Conservation (phyloP, 225 moss, liverwort and hornwort genomes). For the Anthoceros angustus region DNA sequence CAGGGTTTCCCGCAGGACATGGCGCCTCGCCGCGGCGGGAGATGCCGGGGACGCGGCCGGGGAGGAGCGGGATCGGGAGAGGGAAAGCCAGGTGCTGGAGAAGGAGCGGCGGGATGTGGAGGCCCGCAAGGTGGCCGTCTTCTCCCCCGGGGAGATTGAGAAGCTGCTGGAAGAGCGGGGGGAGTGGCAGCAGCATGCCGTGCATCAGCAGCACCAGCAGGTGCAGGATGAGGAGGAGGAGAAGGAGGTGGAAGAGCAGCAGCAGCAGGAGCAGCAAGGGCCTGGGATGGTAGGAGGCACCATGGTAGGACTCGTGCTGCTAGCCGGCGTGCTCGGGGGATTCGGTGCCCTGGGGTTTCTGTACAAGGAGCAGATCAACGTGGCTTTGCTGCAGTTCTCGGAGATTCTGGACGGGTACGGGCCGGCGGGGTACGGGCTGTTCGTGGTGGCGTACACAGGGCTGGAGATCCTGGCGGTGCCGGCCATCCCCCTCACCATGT, state of each 20-base stretch:
- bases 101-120: too few relatives aligned
- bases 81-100: too few relatives aligned
- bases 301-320: constrained; percentile 26
- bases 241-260: neutral
- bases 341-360: constrained; percentile 44
- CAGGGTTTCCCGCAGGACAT: too few relatives aligned
- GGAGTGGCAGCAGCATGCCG: too few relatives aligned
- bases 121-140: neutral
- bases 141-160: too few relatives aligned
- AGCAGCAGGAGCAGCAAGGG: neutral
- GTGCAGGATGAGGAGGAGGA: neutral
- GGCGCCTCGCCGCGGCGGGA: too few relatives aligned
- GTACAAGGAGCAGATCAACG: constrained; percentile 70
- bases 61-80: too few relatives aligned
- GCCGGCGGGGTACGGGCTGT: constrained; percentile 72
- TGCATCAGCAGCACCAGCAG: too few relatives aligned
- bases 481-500: constrained; percentile 93
- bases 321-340: constrained; percentile 28
- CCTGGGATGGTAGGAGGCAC: constrained; percentile 8
- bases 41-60: too few relatives aligned
- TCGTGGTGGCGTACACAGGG: constrained; percentile 73
- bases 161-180: too few relatives aligned
- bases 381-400: constrained; percentile 61
- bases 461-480: constrained; percentile 92
- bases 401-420: constrained; percentile 90